phyloP scores from a whole-genome alignment of 2,329 filamentous ascomycete species.

The Diaporthe helianthi region DNA sequence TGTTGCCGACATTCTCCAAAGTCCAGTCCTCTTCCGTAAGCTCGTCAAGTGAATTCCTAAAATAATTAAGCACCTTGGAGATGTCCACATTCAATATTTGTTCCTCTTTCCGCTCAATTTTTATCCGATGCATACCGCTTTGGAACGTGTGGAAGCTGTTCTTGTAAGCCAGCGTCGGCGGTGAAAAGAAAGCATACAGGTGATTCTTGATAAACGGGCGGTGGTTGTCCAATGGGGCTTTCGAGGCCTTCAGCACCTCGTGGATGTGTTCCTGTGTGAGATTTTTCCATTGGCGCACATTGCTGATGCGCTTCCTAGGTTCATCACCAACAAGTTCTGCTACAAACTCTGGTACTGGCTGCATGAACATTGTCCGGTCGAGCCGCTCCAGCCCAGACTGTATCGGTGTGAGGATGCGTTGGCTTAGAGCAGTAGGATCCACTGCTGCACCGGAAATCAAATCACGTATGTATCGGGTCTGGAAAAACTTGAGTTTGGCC shows the following conservation, averaged over 20 bases:
- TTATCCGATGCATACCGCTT: slow-evolving; percentile 16
- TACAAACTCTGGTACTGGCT: background rate
- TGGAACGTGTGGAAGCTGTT: slow-evolving; percentile 23
- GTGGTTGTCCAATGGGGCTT: slow-evolving; percentile 34
- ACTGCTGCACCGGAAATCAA: slow-evolving; percentile 25
- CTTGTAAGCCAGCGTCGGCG: slow-evolving; percentile 14
- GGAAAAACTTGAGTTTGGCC: slow-evolving; percentile 81
- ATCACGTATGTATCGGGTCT: slow-evolving; percentile 46
- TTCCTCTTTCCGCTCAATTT: background rate
- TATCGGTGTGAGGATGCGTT: slow-evolving; percentile 37
- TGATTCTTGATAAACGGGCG: slow-evolving; percentile 26
- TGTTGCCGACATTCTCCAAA: slow-evolving; percentile 9
- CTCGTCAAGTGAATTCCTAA: background rate
- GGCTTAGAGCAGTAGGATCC: slow-evolving; percentile 16
- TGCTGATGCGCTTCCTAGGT: background rate
- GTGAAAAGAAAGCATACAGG: slow-evolving; percentile 29
- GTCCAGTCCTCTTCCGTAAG: slow-evolving; percentile 17
- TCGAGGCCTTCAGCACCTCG: slow-evolving; percentile 31
- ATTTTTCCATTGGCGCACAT: background rate
- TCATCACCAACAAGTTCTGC: background rate
- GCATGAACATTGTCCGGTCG: background rate
- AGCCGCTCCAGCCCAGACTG: slow-evolving; percentile 33
- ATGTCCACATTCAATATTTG: slow-evolving; percentile 22
- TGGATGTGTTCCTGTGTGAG: slow-evolving; percentile 30
- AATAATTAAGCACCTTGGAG: slow-evolving; percentile 8